These are phyloP conservation scores for Solanum etuberosum DNA, from an alignment of 257 asterid species.

Conservation along the genomic window DNA sequence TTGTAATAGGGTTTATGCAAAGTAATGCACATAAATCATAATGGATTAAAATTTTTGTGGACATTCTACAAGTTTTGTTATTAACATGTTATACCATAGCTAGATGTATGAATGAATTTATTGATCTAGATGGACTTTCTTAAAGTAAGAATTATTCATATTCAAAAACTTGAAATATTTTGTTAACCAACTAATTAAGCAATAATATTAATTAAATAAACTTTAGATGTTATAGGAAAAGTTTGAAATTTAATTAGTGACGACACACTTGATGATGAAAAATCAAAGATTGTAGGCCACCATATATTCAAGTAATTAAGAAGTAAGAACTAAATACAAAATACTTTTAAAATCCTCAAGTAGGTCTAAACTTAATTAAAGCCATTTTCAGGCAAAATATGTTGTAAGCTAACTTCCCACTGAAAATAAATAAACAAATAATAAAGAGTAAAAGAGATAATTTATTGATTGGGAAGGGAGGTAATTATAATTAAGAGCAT, in stretches of 20 bases:
- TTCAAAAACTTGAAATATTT: neutral
- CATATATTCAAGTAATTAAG: neutral
- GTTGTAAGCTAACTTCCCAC: neutral
- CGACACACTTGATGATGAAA: neutral
- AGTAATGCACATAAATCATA: neutral
- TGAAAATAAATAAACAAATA: neutral
- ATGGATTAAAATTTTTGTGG: neutral
- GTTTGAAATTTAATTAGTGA: neutral
- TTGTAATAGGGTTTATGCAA: neutral
- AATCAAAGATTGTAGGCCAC: neutral
- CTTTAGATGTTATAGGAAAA: neutral
- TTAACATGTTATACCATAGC: neutral
- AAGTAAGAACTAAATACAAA: neutral
- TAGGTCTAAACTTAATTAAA: neutral
- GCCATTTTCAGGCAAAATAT: neutral
- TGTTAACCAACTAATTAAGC: neutral
- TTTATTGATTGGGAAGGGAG: neutral
- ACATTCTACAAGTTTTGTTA: neutral
- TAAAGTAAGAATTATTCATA: neutral
- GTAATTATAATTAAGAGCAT: neutral
- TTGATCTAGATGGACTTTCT: too few species aligned
- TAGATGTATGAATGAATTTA: too few species aligned
- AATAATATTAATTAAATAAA: neutral
- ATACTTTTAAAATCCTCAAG: neutral
- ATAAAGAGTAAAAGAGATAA: neutral